Conservation (phyloP, 2,329 filamentous ascomycete genomes). For the Exophiala aquamarina region DNA sequence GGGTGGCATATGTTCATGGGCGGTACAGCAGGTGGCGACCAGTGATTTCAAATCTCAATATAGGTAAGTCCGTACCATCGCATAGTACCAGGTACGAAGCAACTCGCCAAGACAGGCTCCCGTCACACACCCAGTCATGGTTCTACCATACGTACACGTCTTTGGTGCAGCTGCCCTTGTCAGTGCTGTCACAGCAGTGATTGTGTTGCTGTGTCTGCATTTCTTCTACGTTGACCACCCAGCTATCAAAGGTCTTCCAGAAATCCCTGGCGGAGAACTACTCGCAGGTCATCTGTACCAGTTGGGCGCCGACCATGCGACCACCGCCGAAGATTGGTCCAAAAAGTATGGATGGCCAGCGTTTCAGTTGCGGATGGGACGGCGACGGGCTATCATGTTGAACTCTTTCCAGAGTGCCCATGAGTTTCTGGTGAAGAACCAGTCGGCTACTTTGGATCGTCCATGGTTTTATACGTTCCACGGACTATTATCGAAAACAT, state of each 20-base stretch:
- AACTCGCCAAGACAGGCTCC: too few relatives aligned
- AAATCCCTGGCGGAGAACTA: conserved; percentile 9
- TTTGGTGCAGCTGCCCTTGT: too few relatives aligned
- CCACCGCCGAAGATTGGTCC: conserved; percentile 11
- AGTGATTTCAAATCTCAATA: too few relatives aligned
- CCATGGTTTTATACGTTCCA: conserved; percentile 18
- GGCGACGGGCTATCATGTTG: conserved; percentile 9
- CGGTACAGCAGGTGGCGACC: too few relatives aligned
- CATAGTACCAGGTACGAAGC: too few relatives aligned
- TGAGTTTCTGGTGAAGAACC: conserved; percentile 16
- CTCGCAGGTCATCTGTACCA: conserved; percentile 15
- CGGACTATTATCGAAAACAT: conserved; percentile 12
- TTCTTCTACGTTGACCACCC: conserved; percentile 13
- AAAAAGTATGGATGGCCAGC: conserved; percentile 11
- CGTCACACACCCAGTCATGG: too few relatives aligned
- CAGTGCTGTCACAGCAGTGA: too few relatives aligned
- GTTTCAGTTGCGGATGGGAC: conserved; percentile 12
- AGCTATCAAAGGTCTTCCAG: conserved; percentile 14
- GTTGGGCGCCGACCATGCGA: conserved; percentile 18
- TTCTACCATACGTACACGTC: too few relatives aligned
- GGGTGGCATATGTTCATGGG: too few relatives aligned
- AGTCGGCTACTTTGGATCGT: conserved; percentile 13
- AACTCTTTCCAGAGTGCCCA: conserved; percentile 14
- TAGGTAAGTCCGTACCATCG: conserved; percentile 3
- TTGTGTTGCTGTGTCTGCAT: conserved; percentile 5